These are phyloP conservation scores for Rhodamnia argentea DNA, from an alignment of 345 rosid species.

Conservation along the genomic window DNA sequence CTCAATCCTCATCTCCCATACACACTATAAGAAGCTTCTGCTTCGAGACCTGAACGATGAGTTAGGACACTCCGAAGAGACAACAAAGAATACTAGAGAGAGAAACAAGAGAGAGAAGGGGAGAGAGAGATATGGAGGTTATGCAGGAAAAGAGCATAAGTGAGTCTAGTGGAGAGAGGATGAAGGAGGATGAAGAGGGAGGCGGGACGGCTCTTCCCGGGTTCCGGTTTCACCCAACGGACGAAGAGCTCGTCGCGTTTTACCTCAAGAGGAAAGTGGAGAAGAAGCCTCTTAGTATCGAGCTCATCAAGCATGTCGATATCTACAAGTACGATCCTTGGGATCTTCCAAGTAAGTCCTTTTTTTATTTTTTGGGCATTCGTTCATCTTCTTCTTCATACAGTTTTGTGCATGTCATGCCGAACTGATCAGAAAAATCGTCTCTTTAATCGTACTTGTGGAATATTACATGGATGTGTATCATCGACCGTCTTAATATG, in stretches of 20 bases:
- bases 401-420: neutral
- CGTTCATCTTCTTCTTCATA: too few species aligned
- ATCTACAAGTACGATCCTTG: constrained; percentile 23
- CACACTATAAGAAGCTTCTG: neutral
- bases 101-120: neutral
- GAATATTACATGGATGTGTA: neutral
- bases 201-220: constrained; percentile 6
- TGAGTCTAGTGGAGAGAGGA: neutral
- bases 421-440: neutral
- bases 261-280: constrained; percentile 19
- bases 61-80: neutral
- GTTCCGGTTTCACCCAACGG: constrained; percentile 24
- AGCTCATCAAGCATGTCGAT: constrained; percentile 18
- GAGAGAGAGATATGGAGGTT: neutral
- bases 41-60: neutral
- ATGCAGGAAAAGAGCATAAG: neutral
- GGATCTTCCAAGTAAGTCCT: constrained; percentile 24
- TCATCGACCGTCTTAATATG: neutral
- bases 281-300: constrained; percentile 10
- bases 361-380: neutral
- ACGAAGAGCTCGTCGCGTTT: constrained; percentile 25
- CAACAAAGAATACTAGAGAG: neutral
- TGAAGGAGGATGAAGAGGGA: constrained; percentile 2
- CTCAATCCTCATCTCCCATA: neutral
- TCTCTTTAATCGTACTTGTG: neutral